Conservation (phyloP, 139 green algal genomes). For the Diplosphaera chodatii region DNA sequence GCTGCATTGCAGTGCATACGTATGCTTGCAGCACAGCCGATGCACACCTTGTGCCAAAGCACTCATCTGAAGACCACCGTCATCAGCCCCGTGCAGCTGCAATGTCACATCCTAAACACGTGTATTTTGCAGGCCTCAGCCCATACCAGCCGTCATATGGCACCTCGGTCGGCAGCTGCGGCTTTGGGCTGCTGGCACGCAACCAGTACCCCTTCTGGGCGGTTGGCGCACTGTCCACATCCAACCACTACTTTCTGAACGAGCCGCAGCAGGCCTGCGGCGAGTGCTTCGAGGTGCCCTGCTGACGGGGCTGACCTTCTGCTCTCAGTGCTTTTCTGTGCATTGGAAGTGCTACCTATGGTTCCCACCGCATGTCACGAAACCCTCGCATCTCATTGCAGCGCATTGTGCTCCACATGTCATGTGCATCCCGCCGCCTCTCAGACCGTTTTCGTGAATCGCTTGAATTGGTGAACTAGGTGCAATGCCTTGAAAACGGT, state of each 20-base stretch:
- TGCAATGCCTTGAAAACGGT: neutral
- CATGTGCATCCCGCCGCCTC: too few relatives aligned
- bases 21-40: neutral
- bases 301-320: too few relatives aligned
- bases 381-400: too few relatives aligned
- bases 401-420: too few relatives aligned
- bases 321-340: too few relatives aligned
- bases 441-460: too few relatives aligned
- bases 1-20: neutral
- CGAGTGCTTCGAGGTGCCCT: constrained; percentile 1
- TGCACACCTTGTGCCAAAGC: neutral
- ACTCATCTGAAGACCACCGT: neutral
- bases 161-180: neutral
- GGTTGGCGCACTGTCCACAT: constrained; percentile 4
- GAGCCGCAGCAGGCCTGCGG: constrained; percentile 1
- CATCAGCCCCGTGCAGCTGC: too few relatives aligned
- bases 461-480: neutral
- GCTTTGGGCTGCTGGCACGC: constrained; percentile 10
- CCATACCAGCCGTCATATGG: neutral
- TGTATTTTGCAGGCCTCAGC: neutral
- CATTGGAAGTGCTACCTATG: too few relatives aligned
- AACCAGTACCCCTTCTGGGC: constrained; percentile 11
- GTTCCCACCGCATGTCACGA: too few relatives aligned
- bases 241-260: neutral
- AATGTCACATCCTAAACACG: too few relatives aligned